Conservation (phyloP, 148 eudicot genomes). For the Beta vulgaris region DNA sequence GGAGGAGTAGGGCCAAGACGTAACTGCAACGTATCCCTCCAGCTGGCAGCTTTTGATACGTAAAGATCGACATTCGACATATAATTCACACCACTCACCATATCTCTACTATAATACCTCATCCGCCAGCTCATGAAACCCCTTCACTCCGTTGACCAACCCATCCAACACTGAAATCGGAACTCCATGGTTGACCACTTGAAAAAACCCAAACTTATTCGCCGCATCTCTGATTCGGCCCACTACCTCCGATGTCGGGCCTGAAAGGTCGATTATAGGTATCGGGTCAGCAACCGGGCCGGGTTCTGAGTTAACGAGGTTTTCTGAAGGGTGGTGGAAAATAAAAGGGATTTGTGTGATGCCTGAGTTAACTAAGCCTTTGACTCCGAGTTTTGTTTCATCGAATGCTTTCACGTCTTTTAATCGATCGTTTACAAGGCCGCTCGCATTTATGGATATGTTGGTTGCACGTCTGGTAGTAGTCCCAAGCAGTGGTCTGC, state of each 20-base stretch:
- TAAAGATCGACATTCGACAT: conserved; percentile 51
- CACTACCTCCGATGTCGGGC: conserved; percentile 26
- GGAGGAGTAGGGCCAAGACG: conserved; percentile 31
- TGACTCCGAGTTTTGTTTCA: conserved; percentile 59
- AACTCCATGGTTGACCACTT: conserved; percentile 33
- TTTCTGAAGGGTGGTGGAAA: conserved; percentile 50
- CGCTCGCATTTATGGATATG: too few relatives aligned
- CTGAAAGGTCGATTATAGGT: conserved; percentile 56
- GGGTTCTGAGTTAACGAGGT: conserved; percentile 17
- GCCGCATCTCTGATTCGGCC: conserved; percentile 37
- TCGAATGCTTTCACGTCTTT: conserved; percentile 47
- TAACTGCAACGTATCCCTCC: conserved; percentile 59
- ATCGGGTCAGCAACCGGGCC: conserved; percentile 2
- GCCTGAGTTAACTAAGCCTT: conserved; percentile 67
- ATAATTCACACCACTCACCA: conserved; percentile 26
- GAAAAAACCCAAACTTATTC: conserved; percentile 54
- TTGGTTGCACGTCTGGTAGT: too few relatives aligned
- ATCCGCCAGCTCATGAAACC: conserved; percentile 22
- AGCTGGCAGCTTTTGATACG: conserved; percentile 64
- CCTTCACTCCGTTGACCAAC: conserved; percentile 1
- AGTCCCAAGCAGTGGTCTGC: too few relatives aligned
- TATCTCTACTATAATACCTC: conserved; percentile 16
- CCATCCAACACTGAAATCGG: conserved; percentile 13
- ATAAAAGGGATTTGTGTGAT: conserved; percentile 44
- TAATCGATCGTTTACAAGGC: conserved; percentile 42